Base-by-base conservation (phyloP, 495 filamentous ascomycete species). In the Bryoglossum gracile region DNA sequence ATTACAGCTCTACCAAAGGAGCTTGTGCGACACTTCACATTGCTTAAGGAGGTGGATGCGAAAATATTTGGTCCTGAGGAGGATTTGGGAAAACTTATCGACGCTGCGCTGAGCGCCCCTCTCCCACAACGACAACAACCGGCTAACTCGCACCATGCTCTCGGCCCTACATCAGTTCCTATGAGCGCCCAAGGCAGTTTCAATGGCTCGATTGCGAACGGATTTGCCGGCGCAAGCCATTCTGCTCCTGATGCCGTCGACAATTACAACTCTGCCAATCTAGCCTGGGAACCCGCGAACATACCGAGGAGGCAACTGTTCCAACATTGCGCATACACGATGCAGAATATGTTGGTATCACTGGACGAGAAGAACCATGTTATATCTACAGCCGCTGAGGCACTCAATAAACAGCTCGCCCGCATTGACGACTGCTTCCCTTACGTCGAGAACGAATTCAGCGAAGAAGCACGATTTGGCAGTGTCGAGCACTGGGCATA, bases 351-450 rank as follows among this genome's bases (percentile, higher is more conserved):
- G 66, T 77, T 95, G 53, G 75, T 84, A 48, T 86, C 86, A 0
- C 70, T 95, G 25, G 94, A 97, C 56, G 92, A 98, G 67, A 99
- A 99, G 66, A 95, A 94, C 51, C 90, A 94, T 53, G 89, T 97
- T 43, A 83, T 96, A 33, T 81, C 83, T 3, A 90, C 89, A 3
- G 90, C 94, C 35, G 87, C 86, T 54, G 86, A 94, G 46, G 84
- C 89, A 43, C 76, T 97, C 6, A 79, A 88, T 47, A 91, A 87
- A 60, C 89, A 96, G 62, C 68, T 95, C 17, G 64, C 77, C 45
- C 85, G 92, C 18, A 78, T 96, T 54, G 86, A 97, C 53, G 80
- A 82, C 33, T 78, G 89, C 17, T 94, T 80, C 69, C 83, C 85
- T 11, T 82, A 87, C 66, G 78, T 97, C 43, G 85, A 90, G 45